phyloP scores from a whole-genome alignment of 2,329 filamentous ascomycete genomes.

The Epichloe coenophiala region DNA sequence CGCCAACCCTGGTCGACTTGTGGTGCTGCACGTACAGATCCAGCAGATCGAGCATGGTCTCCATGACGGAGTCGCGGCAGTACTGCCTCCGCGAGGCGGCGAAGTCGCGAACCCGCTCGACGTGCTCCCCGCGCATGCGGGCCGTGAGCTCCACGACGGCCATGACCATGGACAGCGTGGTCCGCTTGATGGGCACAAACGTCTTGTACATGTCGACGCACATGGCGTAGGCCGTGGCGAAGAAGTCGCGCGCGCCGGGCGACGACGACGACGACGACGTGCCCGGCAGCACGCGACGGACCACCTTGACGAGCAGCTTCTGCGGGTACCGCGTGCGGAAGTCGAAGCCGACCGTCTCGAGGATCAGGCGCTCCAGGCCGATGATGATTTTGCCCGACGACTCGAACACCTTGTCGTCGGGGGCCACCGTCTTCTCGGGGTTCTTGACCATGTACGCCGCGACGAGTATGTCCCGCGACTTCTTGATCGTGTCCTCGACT shows the following conservation, averaged over 20 bases:
- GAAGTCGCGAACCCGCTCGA: conserved; percentile 37
- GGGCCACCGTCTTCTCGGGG: conserved; percentile 52
- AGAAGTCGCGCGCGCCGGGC: conserved; percentile 29
- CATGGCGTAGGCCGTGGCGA: conserved; percentile 63
- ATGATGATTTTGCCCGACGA: conserved; percentile 67
- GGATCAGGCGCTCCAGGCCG: conserved; percentile 79
- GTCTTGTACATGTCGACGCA: conserved; percentile 86
- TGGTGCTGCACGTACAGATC: conserved; percentile 85
- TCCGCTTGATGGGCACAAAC: conserved; percentile 82
- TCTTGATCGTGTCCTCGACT: conserved; percentile 95
- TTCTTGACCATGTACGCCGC: conserved; percentile 77
- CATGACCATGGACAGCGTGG: conserved; percentile 71
- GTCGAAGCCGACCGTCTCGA: conserved; percentile 88
- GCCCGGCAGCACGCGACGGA: conserved; percentile 43
- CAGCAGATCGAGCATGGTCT: conserved; percentile 80
- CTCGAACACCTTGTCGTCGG: conserved; percentile 82
- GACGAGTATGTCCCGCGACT: conserved; percentile 83
- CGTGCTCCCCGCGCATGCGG: conserved; percentile 45
- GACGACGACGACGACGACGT: not conserved
- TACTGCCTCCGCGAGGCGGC: conserved; percentile 33
- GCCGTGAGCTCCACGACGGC: conserved; percentile 70
- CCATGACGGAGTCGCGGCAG: conserved; percentile 38
- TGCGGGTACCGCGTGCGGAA: conserved; percentile 84
- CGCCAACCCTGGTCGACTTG: conserved; percentile 59
- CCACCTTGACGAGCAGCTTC: conserved; percentile 69